Base-by-base conservation (phyloP, 495 filamentous ascomycete genomes). In the Aspergillus biplanus region DNA sequence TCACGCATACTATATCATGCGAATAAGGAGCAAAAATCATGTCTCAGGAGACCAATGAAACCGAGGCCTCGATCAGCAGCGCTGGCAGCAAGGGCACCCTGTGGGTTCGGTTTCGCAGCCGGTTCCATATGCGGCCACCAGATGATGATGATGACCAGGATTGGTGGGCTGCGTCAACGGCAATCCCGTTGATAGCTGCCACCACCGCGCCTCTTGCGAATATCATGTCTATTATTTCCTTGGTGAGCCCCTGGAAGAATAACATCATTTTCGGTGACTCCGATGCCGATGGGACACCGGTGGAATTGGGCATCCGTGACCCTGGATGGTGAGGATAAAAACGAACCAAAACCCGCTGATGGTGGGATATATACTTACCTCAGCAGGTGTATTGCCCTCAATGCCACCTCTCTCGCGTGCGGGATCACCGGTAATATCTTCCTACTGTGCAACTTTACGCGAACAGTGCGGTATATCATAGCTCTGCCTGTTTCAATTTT, bases 361-460 rank as follows among this genome's bases (percentile, higher is more conserved):
- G 21, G n/a, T 44, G 35, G 4, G 34, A n/a, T 15, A 54, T 12
- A 72, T 18, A 11, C 47, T 50, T 18, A 50, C 47, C 11, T 8
- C n/a, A 46, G 13, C 42, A 80, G 78, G 78, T 73, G 72, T 55
- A 77, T 84, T 61, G 77, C 78, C 7, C 65, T 88, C n/a, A 93
- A 93, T 72, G 87, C 82, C 4, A 73, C 83, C 12, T 90, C 88
- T 15, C 79, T 93, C 6, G 83, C 80, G 7, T 86, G 78, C 57
- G 90, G 89, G 7, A 83, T 92, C 32, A 71, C 84, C 2, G 90
- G 90, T 5, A 92, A 93, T 68, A 57, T 91, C 5, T 87, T 90
- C 64, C 77, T 93, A n/a, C 72, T 92, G 2, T 82, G 89, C 61
- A 97, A 97, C 75, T 97, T 97, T 81, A 92, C 93, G 5, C 82